Evolutionary conservation across 2,329 filamentous ascomycete species (phyloP), one percentile per base, ranked within the genome.

Genomic region (Pseudocercospora cruenta): DNA sequence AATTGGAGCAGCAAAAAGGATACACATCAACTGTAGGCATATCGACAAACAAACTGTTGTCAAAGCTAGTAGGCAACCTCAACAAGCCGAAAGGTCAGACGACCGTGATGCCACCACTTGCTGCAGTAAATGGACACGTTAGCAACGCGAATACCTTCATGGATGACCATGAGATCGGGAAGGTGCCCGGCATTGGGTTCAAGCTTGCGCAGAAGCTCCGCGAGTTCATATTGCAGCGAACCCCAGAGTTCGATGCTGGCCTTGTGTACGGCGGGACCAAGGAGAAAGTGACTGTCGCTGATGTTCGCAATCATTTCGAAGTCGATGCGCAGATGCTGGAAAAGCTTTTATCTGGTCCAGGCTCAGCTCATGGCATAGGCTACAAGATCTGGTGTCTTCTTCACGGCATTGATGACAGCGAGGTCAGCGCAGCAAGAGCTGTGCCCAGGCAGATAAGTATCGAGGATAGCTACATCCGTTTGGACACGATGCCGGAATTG

Each of bases 61-160:
- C 91, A 65, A 98, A 98, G 78, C 84, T 98, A 14, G 91, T 89
- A 9, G 94, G 94, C 12, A 91, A 88, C 76, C 82, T 90, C 65
- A 88, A 97, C 77, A 98, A 98, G 80, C 94, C 94, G 0, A 89
- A 90, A 65, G 90, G 88, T 67, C 95, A 98, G 78, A 98, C 94
- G 0, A 93, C 91, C 0, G 81, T 98, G 7, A 79, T 96, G 51
- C 88, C 91, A 4, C 87, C 90, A 1, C 66, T 62, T 5, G 28
- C 19, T 5, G 31, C n/a, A 16, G 14, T 45, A 7, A 57, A 60
- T 9, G 63, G 64, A 12, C 43, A 68, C 1, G 72, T 78, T 28
- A 83, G 80, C 70, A 88, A 89, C 66, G 84, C 91, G 12, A 82
- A 82, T 6, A 76, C 78, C 0, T 98, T 98, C 74, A 84, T 98